These are phyloP conservation scores for Nothophoma quercina DNA, from an alignment of 2,329 filamentous ascomycete genomes.

Conservation along the genomic window DNA sequence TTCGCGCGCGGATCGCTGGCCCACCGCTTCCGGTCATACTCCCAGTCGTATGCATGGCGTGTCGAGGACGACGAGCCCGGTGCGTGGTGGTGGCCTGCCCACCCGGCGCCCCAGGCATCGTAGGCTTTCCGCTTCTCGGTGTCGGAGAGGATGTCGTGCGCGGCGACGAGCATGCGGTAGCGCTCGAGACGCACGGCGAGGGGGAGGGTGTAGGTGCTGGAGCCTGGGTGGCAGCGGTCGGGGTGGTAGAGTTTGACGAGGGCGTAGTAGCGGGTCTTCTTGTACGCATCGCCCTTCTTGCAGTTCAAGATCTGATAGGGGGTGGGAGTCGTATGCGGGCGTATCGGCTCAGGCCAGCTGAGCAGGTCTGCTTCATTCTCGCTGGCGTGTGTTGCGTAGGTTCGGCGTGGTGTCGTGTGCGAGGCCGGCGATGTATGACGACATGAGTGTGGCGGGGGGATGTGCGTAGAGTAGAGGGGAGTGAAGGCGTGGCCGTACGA, in stretches of 20 bases:
- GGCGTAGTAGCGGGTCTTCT: constrained; percentile 84
- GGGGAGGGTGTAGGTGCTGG: constrained; percentile 57
- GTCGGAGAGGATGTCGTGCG: constrained; percentile 87
- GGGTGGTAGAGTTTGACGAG: constrained; percentile 97
- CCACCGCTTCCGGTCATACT: constrained; percentile 42
- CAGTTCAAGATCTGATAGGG: constrained; percentile 88
- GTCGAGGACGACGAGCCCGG: constrained; percentile 19
- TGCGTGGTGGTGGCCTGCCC: constrained; percentile 59
- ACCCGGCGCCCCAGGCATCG: constrained; percentile 82
- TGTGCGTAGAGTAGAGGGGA: constrained; percentile 25
- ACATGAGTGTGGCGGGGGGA: constrained; percentile 51
- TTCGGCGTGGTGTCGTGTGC: constrained; percentile 25
- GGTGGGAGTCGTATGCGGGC: constrained; percentile 64
- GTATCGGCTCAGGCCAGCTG: constrained; percentile 43
- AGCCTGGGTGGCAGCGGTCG: constrained; percentile 63
- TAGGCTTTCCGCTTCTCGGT: constrained; percentile 80
- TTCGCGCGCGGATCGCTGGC: constrained; percentile 66
- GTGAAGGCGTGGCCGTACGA: constrained; percentile 28
- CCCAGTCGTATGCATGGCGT: constrained; percentile 34
- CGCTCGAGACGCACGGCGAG: constrained; percentile 77
- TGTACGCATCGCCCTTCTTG: constrained; percentile 71
- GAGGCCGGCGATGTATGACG: constrained; percentile 44
- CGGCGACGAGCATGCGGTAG: constrained; percentile 86
- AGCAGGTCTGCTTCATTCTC: constrained; percentile 32
- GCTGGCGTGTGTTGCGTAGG: constrained; percentile 40